Percentiles rank a stretch among this genome's conserved stretches.
phyloP scores from a whole-genome alignment of 257 asterid species.

The Eucommia ulmoides region DNA sequence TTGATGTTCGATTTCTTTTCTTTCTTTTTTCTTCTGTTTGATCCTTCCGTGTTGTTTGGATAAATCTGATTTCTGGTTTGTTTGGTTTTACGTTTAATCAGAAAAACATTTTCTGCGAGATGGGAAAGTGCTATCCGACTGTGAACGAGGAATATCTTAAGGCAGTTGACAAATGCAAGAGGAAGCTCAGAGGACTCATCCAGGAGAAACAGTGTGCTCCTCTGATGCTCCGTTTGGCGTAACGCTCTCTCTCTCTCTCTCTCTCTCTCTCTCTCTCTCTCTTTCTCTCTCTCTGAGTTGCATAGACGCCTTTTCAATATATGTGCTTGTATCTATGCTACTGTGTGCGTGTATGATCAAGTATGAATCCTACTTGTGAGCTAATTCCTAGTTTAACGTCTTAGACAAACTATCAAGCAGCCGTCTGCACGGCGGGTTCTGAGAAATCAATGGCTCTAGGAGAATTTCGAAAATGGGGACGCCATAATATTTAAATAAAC shows the following conservation, averaged over 20 bases:
- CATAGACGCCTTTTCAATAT: background rate
- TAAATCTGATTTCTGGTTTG: too few species aligned
- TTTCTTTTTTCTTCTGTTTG: too few species aligned
- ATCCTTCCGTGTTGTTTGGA: too few species aligned
- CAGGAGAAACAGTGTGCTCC: slow-evolving; percentile 45
- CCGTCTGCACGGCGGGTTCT: too few species aligned
- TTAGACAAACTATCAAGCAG: too few species aligned
- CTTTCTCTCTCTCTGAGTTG: background rate
- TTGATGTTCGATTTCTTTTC: too few species aligned
- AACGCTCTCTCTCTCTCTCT: background rate
- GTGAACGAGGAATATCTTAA: slow-evolving; percentile 43
- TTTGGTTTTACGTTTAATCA: too few species aligned
- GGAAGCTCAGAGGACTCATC: slow-evolving; percentile 46
- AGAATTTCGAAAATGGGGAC: too few species aligned
- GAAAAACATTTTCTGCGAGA: too few species aligned
- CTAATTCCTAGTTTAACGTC: background rate
- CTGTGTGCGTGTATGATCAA: background rate
- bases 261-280: background rate
- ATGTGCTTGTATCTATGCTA: background rate
- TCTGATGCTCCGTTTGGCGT: slow-evolving; percentile 41
- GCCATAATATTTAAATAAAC: too few species aligned
- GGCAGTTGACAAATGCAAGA: slow-evolving; percentile 58
- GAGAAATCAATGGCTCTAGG: too few species aligned
- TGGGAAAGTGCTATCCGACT: slow-evolving; percentile 52
- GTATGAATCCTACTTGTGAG: background rate